Evolutionary conservation across 176 grass and related monocot genomes (phyloP).

Genomic region (Zea mays): Zm-B73-REFERENCE-NAM-5.0 NC_050100.1:196484501-196485000

Average conservation of each 20-base stretch:
- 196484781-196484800: slow-evolving; percentile 74
- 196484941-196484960: slow-evolving; percentile 61
- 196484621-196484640: not conserved
- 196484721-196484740: slow-evolving; percentile 76
- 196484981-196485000: slow-evolving; percentile 50
- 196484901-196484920: slow-evolving; percentile 58
- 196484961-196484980: slow-evolving; percentile 54
- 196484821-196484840: slow-evolving; percentile 66
- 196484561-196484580: not conserved
- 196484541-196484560: not conserved
- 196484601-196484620: slow-evolving; percentile 1
- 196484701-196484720: slow-evolving; percentile 25
- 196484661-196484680: not conserved
- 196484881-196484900: slow-evolving; percentile 68
- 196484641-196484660: not conserved
- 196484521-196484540: not conserved
- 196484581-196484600: not conserved
- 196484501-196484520: not conserved
- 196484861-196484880: slow-evolving; percentile 17
- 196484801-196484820: slow-evolving; percentile 74
- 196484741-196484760: slow-evolving; percentile 58
- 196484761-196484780: slow-evolving; percentile 75
- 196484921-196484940: slow-evolving; percentile 22
- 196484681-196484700: not conserved
- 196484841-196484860: slow-evolving; percentile 47